A percentile compares a stretch with the other conserved stretches of the same genome.
phyloP scores from a whole-genome alignment of 768 basidiomycete species.

The Neoboletus magnificus region DNA sequence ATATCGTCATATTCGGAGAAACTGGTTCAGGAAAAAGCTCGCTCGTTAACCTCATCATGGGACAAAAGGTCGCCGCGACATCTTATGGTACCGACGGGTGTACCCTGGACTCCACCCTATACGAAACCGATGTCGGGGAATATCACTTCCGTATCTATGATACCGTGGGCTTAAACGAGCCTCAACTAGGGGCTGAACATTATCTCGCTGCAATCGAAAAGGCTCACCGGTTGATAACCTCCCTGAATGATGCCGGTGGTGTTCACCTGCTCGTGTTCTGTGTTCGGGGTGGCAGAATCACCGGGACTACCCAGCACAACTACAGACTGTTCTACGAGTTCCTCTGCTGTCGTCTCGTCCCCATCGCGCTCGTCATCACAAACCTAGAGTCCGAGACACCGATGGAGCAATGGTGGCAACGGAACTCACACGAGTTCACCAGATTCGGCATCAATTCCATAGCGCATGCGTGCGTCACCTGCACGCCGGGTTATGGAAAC shows the following conservation, averaged over 20 bases:
- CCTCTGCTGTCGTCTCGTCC: constrained; percentile 37
- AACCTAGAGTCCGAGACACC: constrained; percentile 35
- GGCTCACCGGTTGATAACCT: constrained; percentile 31
- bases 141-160: constrained; percentile 27
- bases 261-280: constrained; percentile 39
- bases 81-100: constrained; percentile 35
- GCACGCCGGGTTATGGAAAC: constrained; percentile 30
- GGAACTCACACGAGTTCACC: constrained; percentile 25
- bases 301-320: constrained; percentile 33
- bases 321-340: constrained; percentile 38
- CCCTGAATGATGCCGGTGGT: constrained; percentile 28
- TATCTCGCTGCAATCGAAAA: constrained; percentile 28
- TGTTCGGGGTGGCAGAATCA: constrained; percentile 37
- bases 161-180: constrained; percentile 32
- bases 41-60: constrained; percentile 41
- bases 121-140: constrained; percentile 16
- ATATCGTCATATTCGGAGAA: constrained; percentile 32
- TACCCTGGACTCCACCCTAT: constrained; percentile 32
- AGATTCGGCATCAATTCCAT: constrained; percentile 19
- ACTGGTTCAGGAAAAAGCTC: constrained; percentile 41
- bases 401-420: constrained; percentile 36
- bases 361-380: constrained; percentile 39
- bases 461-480: constrained; percentile 32
- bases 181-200: constrained; percentile 20
- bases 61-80: constrained; percentile 26